Evolutionary conservation across 768 basidiomycete genomes (phyloP).

Genomic region (Auricularia sp.): DNA sequence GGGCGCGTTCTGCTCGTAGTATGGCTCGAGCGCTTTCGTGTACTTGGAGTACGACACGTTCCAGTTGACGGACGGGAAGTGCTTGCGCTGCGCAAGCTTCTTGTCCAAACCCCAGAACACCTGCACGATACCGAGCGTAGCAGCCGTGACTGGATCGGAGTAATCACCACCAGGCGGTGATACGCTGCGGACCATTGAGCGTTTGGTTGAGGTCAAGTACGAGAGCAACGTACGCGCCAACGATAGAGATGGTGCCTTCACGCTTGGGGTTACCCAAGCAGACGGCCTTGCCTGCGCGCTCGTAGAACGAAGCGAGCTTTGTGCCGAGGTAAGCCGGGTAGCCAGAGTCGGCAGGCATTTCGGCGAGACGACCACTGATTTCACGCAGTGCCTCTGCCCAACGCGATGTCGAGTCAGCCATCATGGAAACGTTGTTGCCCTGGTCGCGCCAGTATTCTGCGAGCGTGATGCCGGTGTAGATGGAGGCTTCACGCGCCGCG

Average conservation of each 20-base stretch:
- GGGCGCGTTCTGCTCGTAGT: conserved; percentile 83
- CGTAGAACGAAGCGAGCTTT: conserved; percentile 96
- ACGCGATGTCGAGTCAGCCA: conserved; percentile 97
- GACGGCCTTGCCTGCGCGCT: conserved; percentile 92
- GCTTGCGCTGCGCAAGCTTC: conserved; percentile 96
- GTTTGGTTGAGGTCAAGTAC: conserved; percentile 39
- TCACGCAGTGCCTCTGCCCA: conserved; percentile 99
- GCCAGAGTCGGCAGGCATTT: conserved; percentile 99
- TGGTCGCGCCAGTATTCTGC: conserved; percentile 99
- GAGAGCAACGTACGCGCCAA: conserved; percentile 51
- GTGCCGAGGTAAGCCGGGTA: conserved; percentile 96
- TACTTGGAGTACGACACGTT: conserved; percentile 99
- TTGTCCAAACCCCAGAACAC: conserved; percentile 99
- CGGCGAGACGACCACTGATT: conserved; percentile 96
- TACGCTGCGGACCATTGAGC: conserved; percentile 42
- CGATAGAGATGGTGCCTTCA: conserved; percentile 92
- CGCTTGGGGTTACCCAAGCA: conserved; percentile 84
- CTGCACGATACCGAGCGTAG: conserved; percentile 96
- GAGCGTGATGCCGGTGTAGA: conserved; percentile 98
- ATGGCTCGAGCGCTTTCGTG: conserved; percentile 82
- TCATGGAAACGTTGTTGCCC: conserved; percentile 95
- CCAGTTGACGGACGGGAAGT: conserved; percentile 99
- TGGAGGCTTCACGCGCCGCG: conserved; percentile 96
- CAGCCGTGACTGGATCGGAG: conserved; percentile 95
- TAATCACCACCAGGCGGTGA: conserved; percentile 99